Percentiles rank a stretch among this genome's conserved stretches.
These are phyloP conservation scores for Mycena latifolia DNA, from an alignment of 768 basidiomycete species.

Conservation along the genomic window DNA sequence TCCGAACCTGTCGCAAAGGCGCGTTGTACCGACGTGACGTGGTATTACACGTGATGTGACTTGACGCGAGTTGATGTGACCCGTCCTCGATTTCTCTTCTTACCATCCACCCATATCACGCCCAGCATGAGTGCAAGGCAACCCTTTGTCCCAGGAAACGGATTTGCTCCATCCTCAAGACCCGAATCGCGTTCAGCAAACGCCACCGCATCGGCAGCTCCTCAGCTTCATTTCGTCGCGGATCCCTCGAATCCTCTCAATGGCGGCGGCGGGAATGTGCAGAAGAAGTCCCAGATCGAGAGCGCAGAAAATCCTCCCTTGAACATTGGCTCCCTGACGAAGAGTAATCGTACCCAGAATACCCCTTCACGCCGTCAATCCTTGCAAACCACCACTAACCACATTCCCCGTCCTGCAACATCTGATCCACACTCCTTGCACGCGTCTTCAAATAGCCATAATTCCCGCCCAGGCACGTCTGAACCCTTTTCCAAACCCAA, in stretches of 20 bases:
- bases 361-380: conserved; percentile 27
- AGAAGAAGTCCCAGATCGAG: conserved; percentile 9
- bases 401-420: conserved; percentile 13
- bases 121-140: conserved; percentile 21
- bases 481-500: conserved; percentile 28
- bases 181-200: conserved; percentile 22
- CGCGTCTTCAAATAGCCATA: not conserved
- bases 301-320: conserved; percentile 15
- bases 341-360: conserved; percentile 18
- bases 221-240: conserved; percentile 24
- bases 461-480: conserved; percentile 18
- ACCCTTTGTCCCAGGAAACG: conserved; percentile 13
- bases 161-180: conserved; percentile 5
- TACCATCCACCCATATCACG: conserved; percentile 7
- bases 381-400: conserved; percentile 14
- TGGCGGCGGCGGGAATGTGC: not conserved
- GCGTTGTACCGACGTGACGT: no score
- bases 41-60: no score
- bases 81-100: not conserved
- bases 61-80: no score
- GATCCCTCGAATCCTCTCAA: conserved; percentile 33
- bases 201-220: not conserved
- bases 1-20: no score
- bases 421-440: conserved; percentile 9
- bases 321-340: conserved; percentile 29